Conservation (phyloP, 345 rosid species). For the Garcia nutans region DNA sequence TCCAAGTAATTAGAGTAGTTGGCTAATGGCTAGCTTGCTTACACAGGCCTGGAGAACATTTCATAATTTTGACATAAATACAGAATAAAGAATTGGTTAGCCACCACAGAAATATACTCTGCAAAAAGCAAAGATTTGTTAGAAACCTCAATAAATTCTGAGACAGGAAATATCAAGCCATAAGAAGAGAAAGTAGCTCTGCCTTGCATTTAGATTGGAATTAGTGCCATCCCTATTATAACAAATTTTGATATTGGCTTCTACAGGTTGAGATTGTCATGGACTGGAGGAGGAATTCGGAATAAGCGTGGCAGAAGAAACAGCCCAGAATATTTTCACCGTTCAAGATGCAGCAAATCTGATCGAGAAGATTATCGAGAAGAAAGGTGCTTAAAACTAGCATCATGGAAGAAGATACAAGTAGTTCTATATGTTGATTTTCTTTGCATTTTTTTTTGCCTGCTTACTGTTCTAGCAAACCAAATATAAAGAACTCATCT, state of each 20-base stretch:
- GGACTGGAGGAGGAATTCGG: slow-evolving; percentile 74
- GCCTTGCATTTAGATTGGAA: neutral
- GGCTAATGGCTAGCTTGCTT: neutral
- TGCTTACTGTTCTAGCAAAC: neutral
- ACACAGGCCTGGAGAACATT: neutral
- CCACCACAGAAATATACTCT: neutral
- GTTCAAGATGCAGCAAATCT: slow-evolving; percentile 75
- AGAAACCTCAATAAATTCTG: neutral
- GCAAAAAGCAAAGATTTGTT: neutral
- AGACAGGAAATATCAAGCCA: neutral
- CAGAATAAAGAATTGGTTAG: neutral
- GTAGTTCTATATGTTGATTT: neutral
- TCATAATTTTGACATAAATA: neutral
- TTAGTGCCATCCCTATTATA: neutral
- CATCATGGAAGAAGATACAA: neutral
- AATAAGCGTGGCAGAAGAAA: slow-evolving; percentile 67
- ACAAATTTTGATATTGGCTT: neutral
- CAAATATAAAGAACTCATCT: neutral
- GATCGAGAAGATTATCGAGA: slow-evolving; percentile 51
- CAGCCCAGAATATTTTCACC: slow-evolving; percentile 54
- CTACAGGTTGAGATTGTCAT: slow-evolving; percentile 73
- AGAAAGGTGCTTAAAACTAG: slow-evolving; percentile 28
- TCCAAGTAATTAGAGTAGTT: neutral
- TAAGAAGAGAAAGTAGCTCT: neutral
- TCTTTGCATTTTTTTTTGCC: neutral